Percentiles rank a stretch among this genome's conserved stretches.
phyloP scores from a whole-genome alignment of 805 yeast genomes.

The Suhomyces xylopsoci region DNA sequence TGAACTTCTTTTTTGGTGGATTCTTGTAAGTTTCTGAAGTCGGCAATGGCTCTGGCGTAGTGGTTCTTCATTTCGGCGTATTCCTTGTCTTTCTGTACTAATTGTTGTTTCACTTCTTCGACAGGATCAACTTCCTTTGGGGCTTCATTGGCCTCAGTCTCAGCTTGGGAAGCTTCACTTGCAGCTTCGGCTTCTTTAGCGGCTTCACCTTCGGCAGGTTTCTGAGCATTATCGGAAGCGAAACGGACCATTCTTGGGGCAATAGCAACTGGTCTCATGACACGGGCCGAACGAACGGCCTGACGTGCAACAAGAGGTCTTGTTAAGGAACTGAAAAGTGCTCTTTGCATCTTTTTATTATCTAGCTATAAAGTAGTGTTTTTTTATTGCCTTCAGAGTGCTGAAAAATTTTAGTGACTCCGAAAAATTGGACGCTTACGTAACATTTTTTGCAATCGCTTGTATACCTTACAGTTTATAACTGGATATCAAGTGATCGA shows the following conservation, averaged over 20 bases:
- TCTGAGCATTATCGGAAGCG: conserved; percentile 16
- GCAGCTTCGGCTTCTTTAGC: conserved; percentile 1
- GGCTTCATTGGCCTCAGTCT: conserved; percentile 8
- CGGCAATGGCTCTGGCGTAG: conserved; percentile 81
- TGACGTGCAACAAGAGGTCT: conserved; percentile 12
- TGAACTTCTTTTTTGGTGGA: conserved; percentile 83
- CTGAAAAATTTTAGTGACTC: conserved; percentile 7
- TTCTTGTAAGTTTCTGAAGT: conserved; percentile 88
- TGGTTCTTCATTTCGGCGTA: conserved; percentile 79
- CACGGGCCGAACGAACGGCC: conserved; percentile 12
- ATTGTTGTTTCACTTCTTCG: conserved; percentile 47
- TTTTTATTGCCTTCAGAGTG: neutral
- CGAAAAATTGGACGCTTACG: neutral
- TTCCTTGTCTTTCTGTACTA: conserved; percentile 64
- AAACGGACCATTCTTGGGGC: conserved; percentile 17
- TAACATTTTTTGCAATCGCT: neutral
- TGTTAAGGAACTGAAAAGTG: conserved; percentile 18
- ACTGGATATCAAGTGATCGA: conserved; percentile 16
- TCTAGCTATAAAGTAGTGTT: neutral
- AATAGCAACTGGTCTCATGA: conserved; percentile 12
- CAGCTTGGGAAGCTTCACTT: conserved; percentile 6
- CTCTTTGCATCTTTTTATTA: conserved; percentile 22
- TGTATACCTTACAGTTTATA: neutral
- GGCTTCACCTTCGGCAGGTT: conserved; percentile 3
- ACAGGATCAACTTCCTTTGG: conserved; percentile 5